Evolutionary conservation across 352 stramenopile genomes (phyloP), one percentile per base, ranked within the genome.

Genomic region (Phytophthora pinifolia): DNA sequence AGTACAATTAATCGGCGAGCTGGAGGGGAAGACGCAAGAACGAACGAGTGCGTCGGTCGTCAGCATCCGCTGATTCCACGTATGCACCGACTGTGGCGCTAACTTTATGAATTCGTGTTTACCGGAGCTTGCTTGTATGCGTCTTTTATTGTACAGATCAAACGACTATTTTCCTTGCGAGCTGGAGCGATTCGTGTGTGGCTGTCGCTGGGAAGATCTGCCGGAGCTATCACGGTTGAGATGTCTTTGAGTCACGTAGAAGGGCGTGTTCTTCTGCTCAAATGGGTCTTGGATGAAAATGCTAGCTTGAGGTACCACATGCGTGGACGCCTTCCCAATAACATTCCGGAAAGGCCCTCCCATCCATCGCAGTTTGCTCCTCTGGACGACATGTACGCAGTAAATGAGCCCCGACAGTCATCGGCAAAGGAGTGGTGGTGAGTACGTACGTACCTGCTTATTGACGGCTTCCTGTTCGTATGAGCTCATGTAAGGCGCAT

Each of bases 351-450:
- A 93, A 6, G 81, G 83, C 0, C 83, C 83, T 27, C 57, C 81
- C 15, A 83, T 68, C 83, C 83, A 93, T 49, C 72, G 75, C 31
- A 91, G 55, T 50, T 93, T 91, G 53, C 50, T 75, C 22, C 74
- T 72, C 65, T 84, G 47, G 4, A 45, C 17, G 34, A 42, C 9
- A 32, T 15, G 4, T 2, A 48, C 31, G 3, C 9, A 50, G 8
- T 44, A 43, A 27, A 38, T 37, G 15, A 29, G 18, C 10, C 49
- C n/a, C 29, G 15, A 50, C 29, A 32, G 20, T 36, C 20, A 9
- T 37, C n/a, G 17, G n/a, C 15, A n/a, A 22, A 37, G 15, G 17
- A 38, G 5, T 22, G 42, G 17, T 17, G 4, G 17, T 22, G 2
- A 44, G 18, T 31, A 10, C 52, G 30, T 32, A 37, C 38, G 6